phyloP scores from a whole-genome alignment of 1,284 basidiomycete genomes.

The Apiotrichum brassicae region DNA sequence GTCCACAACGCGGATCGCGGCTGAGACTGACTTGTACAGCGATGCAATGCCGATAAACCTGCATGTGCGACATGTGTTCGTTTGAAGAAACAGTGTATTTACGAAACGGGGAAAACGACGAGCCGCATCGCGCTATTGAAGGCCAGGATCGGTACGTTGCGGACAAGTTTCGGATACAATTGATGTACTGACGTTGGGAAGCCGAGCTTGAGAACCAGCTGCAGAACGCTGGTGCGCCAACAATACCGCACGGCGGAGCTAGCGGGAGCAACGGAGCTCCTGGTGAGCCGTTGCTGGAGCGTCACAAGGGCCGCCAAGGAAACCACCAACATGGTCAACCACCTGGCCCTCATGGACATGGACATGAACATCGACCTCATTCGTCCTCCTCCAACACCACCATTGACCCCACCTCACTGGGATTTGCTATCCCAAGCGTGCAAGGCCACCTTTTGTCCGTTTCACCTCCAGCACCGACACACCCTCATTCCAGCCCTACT shows the following conservation, averaged over 20 bases:
- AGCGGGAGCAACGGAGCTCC: too few species aligned
- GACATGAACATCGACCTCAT: too few species aligned
- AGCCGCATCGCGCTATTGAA: conserved; percentile 26
- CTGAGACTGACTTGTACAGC: conserved; percentile 7
- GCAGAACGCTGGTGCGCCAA: not conserved
- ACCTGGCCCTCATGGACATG: not conserved
- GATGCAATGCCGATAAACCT: conserved; percentile 27
- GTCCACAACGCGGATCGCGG: too few species aligned
- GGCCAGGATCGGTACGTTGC: conserved; percentile 19
- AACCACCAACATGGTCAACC: not conserved
- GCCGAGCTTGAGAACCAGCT: conserved; percentile 17
- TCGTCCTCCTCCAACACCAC: not conserved
- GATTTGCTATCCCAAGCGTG: not conserved
- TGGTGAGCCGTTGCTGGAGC: too few species aligned
- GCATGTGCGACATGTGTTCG: conserved; percentile 24
- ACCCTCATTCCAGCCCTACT: too few species aligned
- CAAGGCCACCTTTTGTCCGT: not conserved
- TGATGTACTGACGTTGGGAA: too few species aligned
- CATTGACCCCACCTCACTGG: not conserved
- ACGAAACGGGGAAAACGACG: conserved; percentile 23
- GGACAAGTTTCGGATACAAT: too few species aligned
- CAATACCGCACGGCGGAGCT: not conserved
- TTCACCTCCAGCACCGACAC: not conserved
- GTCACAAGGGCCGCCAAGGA: not conserved
- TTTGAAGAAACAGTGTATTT: conserved; percentile 25